Evolutionary conservation across 495 filamentous ascomycete genomes (phyloP), one percentile per base, ranked within the genome.

Genomic region (Penicillium goetzii): DNA sequence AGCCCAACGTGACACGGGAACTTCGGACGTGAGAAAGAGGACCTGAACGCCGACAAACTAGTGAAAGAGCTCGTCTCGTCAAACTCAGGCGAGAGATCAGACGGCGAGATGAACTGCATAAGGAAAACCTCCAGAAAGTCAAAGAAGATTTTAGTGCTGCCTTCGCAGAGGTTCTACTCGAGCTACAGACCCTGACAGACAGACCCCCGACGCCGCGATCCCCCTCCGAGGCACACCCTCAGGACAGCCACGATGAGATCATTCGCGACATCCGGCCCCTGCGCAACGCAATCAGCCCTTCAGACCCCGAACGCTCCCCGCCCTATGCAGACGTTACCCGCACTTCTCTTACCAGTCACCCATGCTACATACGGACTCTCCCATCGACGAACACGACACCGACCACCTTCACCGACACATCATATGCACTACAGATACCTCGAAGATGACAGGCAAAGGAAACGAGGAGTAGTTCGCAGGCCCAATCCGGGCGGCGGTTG

Each of bases 1-100:
- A 28, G 56, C 76, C 4, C 70, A 78, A 68, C 63, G 14, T 67
- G 61, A 69, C 19, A 54, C 21, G 63, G 58, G 28, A 7, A 38
- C 59, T 15, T 69, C 54, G 28, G 63, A 67, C 15, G 41, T 0
- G 69, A 71, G 63, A 62, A 63, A 61, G 69, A 66, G 14, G 60
- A 71, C 61, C 58, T 23, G 1, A 32, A 63, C 45, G 47, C 38
- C 19, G 6, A 34, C 15, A 38, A 38, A 23, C 45, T 69, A 5
- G 4, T 71, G 26, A 60, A 65, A 34, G 66, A 71, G 30, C 32
- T 71, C n/a, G 26, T 40, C 32, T 71, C n/a, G 26, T 40, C 28
- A 68, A 69, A 59, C 69, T 72, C 26, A 72, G 69, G 57, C 47
- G 2, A 53, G 69, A 72, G 19, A 71, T 69, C 60, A 71, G 60